phyloP scores from a whole-genome alignment of 805 yeast genomes.

The Wickerhamiella vanderwaltii region DNA sequence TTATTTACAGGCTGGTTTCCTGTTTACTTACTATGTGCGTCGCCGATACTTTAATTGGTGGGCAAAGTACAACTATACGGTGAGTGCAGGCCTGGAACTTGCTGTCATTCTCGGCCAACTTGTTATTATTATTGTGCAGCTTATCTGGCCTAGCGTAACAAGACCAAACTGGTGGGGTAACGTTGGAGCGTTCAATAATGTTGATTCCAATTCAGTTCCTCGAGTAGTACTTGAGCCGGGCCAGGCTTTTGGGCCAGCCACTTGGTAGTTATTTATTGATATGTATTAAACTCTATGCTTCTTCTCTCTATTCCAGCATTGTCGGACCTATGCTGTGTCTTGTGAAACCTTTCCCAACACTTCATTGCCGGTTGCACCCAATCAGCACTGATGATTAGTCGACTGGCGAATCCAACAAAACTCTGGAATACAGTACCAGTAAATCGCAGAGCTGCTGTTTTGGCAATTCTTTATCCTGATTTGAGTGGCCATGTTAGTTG shows the following conservation, averaged over 20 bases:
- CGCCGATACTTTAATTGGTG: conserved; percentile 54
- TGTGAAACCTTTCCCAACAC: not conserved
- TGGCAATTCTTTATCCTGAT: conserved; percentile 25
- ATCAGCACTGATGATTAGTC: not conserved
- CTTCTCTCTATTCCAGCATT: not conserved
- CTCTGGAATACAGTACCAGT: conserved; percentile 11
- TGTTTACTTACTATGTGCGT: conserved; percentile 47
- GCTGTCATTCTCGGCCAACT: conserved; percentile 56
- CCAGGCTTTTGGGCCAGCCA: conserved; percentile 7
- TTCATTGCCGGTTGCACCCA: not conserved
- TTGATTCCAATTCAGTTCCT: conserved; percentile 17
- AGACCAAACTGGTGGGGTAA: conserved; percentile 60
- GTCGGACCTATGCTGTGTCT: not conserved
- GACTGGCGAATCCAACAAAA: conserved; percentile 6
- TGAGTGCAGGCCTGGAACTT: conserved; percentile 54
- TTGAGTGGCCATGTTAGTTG: conserved; percentile 58
- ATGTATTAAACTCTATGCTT: not conserved
- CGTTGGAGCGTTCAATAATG: conserved; percentile 32
- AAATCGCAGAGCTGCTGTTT: conserved; percentile 11
- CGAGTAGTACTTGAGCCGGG: not conserved
- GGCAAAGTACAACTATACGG: conserved; percentile 60
- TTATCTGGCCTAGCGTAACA: conserved; percentile 30
- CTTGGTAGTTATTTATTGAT: conserved; percentile 5
- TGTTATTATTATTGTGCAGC: conserved; percentile 41
- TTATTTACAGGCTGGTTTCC: conserved; percentile 42